Base-by-base conservation (phyloP, 2,329 filamentous ascomycete genomes). In the Diaporthe sp. region DNA sequence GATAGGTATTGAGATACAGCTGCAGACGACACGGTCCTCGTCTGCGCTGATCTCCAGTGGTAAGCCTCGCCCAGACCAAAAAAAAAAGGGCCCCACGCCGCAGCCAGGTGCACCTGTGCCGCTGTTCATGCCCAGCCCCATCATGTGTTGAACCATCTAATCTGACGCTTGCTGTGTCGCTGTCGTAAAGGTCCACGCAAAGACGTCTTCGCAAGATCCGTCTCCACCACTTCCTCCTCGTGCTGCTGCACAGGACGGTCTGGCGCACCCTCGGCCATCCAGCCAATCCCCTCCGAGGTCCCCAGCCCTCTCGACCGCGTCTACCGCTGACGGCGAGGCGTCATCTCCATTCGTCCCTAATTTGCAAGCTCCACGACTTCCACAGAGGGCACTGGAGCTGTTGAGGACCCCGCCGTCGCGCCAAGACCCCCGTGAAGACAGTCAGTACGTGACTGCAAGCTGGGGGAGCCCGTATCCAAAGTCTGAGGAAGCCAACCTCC, bases 401-500 rank as follows among this genome's bases (percentile, higher is more conserved):
- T 82, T 92, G 80, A 86, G 87, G 81, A 90, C 88, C n/a, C 88
- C 90, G 58, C 86, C 87, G 78, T 80, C 80, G 76, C 82, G 76
- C 60, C 76, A 77, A 38, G 79, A 78, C 66, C 78, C 78, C 67
- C 30, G 45, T 38, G 83, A 84, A 77, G 85, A 86, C 68, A 81
- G 80, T 55, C 84, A 83, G 74, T 91, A 89, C 82, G 88, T 88
- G 76, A 97, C 95, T 61, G 93, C 95, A 66, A 96, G 93, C 82
- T 98, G 96, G 95, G 96, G 96, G 73, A 98, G 95, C 71, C 96
- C 96, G 30, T 98, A 98, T 84, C 92, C 94, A 72, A 89, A 89
- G 76, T 89, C 92, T 52, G 93, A 90, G 74, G 83, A 82, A 78
- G 83, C 81, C 60, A 83, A 88, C 75, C 84, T 88, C 72, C 87